Conservation (phyloP, 352 stramenopile species). For the Globisporangium viniferum region DNA sequence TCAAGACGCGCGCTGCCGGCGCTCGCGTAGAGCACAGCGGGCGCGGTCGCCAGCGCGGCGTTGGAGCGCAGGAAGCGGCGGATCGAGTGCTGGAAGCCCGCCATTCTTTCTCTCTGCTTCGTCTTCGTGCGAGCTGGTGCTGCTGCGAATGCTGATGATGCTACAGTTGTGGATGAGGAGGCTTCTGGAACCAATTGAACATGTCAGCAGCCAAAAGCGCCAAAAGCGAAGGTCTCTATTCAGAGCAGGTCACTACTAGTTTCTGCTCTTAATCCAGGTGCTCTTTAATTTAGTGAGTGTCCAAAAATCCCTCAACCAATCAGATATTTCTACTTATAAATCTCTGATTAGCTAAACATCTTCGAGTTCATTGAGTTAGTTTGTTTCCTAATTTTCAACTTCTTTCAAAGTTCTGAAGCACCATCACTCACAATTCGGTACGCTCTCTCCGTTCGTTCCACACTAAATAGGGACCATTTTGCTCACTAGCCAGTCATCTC, state of each 20-base stretch:
- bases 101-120: background rate
- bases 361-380: no score
- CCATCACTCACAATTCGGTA: background rate
- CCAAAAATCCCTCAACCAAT: no score
- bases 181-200: background rate
- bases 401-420: background rate
- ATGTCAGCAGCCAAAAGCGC: no score
- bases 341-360: no score
- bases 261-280: no score
- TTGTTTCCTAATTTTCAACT: no score
- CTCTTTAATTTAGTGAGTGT: no score
- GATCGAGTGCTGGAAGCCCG: constrained; percentile 16
- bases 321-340: no score
- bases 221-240: no score
- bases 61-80: constrained; percentile 18
- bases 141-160: background rate
- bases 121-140: background rate
- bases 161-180: background rate
- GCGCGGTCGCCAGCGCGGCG: constrained; percentile 10
- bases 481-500: background rate
- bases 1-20: constrained; percentile 27
- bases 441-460: background rate
- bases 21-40: constrained; percentile 19
- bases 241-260: no score
- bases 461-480: background rate